These are phyloP conservation scores for Petasospora fabianii DNA, from an alignment of 1,139 yeast genomes.

Conservation along the genomic window DNA sequence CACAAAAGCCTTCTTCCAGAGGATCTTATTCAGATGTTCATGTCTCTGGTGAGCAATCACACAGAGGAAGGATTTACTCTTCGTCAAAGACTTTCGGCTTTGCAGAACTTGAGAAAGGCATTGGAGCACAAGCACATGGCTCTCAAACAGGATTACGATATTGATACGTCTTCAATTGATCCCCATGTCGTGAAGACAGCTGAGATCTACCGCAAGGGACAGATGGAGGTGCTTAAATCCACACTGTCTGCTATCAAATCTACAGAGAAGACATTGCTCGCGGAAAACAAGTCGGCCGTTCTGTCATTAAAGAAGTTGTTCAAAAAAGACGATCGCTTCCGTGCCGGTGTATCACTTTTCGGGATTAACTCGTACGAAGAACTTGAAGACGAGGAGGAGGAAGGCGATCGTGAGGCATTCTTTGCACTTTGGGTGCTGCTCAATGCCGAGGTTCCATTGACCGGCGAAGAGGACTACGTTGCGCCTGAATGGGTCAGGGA, in stretches of 20 bases:
- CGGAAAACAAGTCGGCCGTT: constrained; percentile 15
- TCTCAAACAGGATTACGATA: constrained; percentile 7
- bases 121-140: constrained; percentile 17
- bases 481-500: constrained; percentile 17
- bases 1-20: constrained; percentile 26
- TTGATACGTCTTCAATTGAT: constrained; percentile 2
- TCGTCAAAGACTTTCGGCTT: constrained; percentile 33
- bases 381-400: constrained; percentile 14
- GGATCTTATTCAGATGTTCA: constrained; percentile 29
- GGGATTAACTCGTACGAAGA: constrained; percentile 7
- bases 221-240: constrained; percentile 16
- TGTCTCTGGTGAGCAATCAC: constrained; percentile 26
- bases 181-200: constrained; percentile 12
- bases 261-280: constrained; percentile 20
- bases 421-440: constrained; percentile 21
- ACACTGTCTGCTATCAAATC: constrained; percentile 17
- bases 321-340: constrained; percentile 19
- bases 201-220: constrained; percentile 21
- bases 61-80: constrained; percentile 27
- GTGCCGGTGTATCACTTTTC: constrained; percentile 7
- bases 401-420: constrained; percentile 16
- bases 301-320: constrained; percentile 22
- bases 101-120: constrained; percentile 25
- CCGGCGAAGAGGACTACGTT: constrained; percentile 7
- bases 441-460: constrained; percentile 6